Evolutionary conservation across 257 asterid species (phyloP).

Genomic region (Plantago ovata): DNA sequence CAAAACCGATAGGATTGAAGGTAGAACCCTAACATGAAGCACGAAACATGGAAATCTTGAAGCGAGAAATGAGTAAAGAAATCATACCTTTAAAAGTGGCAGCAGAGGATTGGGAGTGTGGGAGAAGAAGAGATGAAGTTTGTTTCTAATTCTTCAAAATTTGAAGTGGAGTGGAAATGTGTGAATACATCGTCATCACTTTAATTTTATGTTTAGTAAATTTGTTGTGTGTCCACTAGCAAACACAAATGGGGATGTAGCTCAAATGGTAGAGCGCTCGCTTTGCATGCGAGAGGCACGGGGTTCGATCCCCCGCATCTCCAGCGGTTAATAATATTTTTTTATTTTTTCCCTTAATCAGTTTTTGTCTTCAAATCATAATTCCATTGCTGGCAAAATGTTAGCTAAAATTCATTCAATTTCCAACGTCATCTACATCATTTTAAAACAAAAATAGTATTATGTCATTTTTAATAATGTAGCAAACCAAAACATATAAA

Average conservation of each 20-base stretch:
- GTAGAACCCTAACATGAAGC: not conserved
- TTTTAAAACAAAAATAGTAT: too few species aligned
- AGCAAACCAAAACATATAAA: too few species aligned
- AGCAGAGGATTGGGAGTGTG: not conserved
- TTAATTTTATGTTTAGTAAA: too few species aligned
- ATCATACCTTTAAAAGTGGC: not conserved
- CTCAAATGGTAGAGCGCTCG: conserved; percentile 93
- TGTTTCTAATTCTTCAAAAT: not conserved
- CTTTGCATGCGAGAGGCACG: conserved; percentile 95
- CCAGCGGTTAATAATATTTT: not conserved
- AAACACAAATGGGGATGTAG: conserved; percentile 71
- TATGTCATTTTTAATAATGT: too few species aligned
- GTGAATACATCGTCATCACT: too few species aligned
- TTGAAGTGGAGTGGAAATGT: not conserved
- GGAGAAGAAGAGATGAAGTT: not conserved
- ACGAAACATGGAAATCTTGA: not conserved
- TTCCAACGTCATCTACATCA: too few species aligned
- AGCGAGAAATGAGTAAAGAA: conserved; percentile 4
- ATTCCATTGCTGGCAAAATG: too few species aligned
- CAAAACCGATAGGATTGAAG: not conserved
- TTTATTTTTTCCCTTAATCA: not conserved
- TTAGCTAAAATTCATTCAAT: too few species aligned
- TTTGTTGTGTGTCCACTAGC: too few species aligned
- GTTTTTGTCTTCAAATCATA: too few species aligned
- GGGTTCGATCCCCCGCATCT: conserved; percentile 73